phyloP scores from a whole-genome alignment of 768 basidiomycete genomes.

The Collybiopsis confluens region DNA sequence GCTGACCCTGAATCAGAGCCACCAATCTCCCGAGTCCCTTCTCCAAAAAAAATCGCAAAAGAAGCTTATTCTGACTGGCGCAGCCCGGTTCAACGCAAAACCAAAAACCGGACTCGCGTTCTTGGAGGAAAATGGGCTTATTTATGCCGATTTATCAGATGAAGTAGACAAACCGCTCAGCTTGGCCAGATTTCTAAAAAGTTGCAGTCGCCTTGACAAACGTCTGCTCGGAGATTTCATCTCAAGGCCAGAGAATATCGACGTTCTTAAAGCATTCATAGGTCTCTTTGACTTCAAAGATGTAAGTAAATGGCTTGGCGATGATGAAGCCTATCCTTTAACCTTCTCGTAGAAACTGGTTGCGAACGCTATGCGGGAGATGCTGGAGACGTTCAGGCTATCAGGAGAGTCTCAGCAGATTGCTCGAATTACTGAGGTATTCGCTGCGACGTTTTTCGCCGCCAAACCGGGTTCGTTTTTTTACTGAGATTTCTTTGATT shows the following conservation, averaged over 20 bases:
- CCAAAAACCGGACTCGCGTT: slow-evolving; percentile 89
- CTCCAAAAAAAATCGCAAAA: slow-evolving; percentile 78
- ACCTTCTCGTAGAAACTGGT: slow-evolving; percentile 69
- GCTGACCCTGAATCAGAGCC: slow-evolving; percentile 35
- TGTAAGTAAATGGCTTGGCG: slow-evolving; percentile 40
- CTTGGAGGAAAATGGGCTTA: slow-evolving; percentile 89
- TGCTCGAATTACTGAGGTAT: slow-evolving; percentile 87
- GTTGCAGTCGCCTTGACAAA: slow-evolving; percentile 83
- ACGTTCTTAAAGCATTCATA: slow-evolving; percentile 83
- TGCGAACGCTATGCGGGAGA: slow-evolving; percentile 93
- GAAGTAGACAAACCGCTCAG: slow-evolving; percentile 56
- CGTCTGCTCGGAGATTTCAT: slow-evolving; percentile 90
- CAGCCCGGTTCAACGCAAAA: slow-evolving; percentile 85
- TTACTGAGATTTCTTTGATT: background rate
- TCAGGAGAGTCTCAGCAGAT: slow-evolving; percentile 97
- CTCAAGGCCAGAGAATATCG: slow-evolving; percentile 82
- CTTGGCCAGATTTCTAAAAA: slow-evolving; percentile 84
- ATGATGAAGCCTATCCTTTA: background rate
- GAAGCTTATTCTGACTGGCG: slow-evolving; percentile 78
- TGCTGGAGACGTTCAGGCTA: slow-evolving; percentile 89
- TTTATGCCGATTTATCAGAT: slow-evolving; percentile 62
- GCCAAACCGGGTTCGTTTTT: slow-evolving; percentile 65
- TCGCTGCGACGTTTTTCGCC: slow-evolving; percentile 88
- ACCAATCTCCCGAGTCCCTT: slow-evolving; percentile 52
- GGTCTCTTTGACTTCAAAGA: slow-evolving; percentile 84